phyloP scores from a whole-genome alignment of 306 rosid genomes.

The Hippophae rhamnoides region DNA sequence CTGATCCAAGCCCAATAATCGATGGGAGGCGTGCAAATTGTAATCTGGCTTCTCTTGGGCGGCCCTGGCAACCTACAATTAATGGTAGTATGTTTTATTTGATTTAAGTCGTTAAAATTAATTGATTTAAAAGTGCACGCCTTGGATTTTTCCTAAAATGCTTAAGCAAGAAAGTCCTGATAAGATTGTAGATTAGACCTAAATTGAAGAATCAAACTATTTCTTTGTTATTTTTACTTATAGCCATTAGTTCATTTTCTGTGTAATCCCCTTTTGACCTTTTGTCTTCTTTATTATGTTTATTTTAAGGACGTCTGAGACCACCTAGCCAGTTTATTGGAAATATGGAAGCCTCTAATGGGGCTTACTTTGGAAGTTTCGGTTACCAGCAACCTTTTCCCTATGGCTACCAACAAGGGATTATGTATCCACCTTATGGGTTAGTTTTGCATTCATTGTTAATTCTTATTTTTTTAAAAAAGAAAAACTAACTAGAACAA shows the following conservation, averaged over 20 bases:
- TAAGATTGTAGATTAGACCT: no score
- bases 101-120: background rate
- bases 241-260: no score
- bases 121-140: no score
- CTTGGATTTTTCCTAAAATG: no score
- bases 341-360: conserved; percentile 12
- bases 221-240: no score
- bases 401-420: conserved; percentile 16
- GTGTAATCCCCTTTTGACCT: background rate
- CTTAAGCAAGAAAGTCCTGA: no score
- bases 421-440: conserved; percentile 20
- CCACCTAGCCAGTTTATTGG: conserved; percentile 9
- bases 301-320: conserved; percentile 8
- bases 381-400: conserved; percentile 20
- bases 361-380: conserved; percentile 14
- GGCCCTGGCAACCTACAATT: conserved; percentile 57
- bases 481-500: no score
- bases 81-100: conserved; percentile 37
- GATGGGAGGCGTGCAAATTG: conserved; percentile 96
- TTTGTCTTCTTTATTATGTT: background rate
- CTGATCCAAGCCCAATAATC: conserved; percentile 75
- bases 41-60: conserved; percentile 88
- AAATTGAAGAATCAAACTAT: no score
- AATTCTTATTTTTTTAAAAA: no score
- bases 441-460: conserved; percentile 3